Evolutionary conservation across 1,139 yeast genomes (phyloP).

Genomic region (Yamadazyma membranifaciens): DNA sequence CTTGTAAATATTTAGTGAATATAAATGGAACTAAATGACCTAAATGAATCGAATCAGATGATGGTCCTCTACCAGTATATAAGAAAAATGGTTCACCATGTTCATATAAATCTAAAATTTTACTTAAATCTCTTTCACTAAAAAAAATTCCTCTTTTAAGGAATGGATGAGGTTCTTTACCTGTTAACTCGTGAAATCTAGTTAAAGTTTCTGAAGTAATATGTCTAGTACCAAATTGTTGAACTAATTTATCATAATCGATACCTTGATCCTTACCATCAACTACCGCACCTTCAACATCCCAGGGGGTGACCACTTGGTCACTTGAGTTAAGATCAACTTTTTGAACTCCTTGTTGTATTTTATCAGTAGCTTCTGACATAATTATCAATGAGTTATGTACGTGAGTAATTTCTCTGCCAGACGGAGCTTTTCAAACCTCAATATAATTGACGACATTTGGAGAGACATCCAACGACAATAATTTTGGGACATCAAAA

Average conservation of each 20-base stretch:
- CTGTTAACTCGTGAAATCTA: constrained; percentile 80
- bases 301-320: constrained; percentile 94
- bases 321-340: constrained; percentile 39
- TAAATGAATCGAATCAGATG: constrained; percentile 91
- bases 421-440: neutral
- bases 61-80: constrained; percentile 98
- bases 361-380: constrained; percentile 6
- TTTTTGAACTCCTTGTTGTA: constrained; percentile 26
- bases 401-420: neutral
- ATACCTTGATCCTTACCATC: constrained; percentile 88
- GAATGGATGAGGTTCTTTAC: constrained; percentile 90
- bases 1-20: constrained; percentile 98
- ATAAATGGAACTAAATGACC: constrained; percentile 97
- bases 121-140: constrained; percentile 82
- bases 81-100: constrained; percentile 93
- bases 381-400: neutral
- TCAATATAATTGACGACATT: no score
- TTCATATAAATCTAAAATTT: constrained; percentile 84
- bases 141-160: constrained; percentile 90
- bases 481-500: no score
- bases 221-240: constrained; percentile 82
- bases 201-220: constrained; percentile 69
- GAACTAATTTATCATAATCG: constrained; percentile 84
- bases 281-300: constrained; percentile 97
- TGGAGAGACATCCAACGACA: no score